Conservation (phyloP, 2,329 filamentous ascomycete species). For the Ophiosphaerella narmari region DNA sequence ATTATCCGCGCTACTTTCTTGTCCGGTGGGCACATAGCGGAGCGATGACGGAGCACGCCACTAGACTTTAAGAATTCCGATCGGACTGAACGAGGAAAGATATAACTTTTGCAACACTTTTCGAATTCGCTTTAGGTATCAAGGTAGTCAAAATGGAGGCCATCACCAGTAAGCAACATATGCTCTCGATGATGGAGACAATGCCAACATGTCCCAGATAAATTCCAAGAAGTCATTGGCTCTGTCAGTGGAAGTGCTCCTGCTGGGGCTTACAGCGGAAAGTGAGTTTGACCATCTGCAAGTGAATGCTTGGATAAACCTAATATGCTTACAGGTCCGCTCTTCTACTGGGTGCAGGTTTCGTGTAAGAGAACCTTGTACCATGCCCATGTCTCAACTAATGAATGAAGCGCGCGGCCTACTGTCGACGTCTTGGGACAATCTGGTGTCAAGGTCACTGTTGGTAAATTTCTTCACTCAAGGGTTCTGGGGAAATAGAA, state of each 20-base stretch:
- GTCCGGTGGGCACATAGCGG: conserved; percentile 23
- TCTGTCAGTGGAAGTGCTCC: conserved; percentile 23
- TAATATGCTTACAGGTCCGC: conserved; percentile 38
- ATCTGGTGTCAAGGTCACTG: conserved; percentile 61
- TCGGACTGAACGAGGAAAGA: conserved; percentile 33
- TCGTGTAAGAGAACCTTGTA: conserved; percentile 37
- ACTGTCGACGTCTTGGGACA: conserved; percentile 63
- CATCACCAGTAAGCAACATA: conserved; percentile 34
- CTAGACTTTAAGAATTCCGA: conserved; percentile 34
- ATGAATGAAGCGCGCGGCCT: conserved; percentile 53
- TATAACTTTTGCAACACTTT: conserved; percentile 29
- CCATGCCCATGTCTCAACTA: conserved; percentile 5
- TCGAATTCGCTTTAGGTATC: conserved; percentile 8
- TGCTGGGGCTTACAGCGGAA: conserved; percentile 31
- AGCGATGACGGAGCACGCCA: conserved; percentile 44
- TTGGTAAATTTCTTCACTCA: conserved; percentile 50
- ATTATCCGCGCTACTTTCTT: conserved; percentile 19
- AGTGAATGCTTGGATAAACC: background rate
- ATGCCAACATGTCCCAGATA: conserved; percentile 31
- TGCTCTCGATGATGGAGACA: conserved; percentile 3
- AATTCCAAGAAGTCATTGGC: conserved; percentile 39
- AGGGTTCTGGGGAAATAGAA: background rate
- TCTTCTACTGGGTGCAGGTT: conserved; percentile 47
- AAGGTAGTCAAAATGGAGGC: conserved; percentile 42
- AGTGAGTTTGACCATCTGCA: conserved; percentile 32